Conservation (phyloP, 2,329 filamentous ascomycete genomes). For the Hirsutella rhossiliensis region DNA sequence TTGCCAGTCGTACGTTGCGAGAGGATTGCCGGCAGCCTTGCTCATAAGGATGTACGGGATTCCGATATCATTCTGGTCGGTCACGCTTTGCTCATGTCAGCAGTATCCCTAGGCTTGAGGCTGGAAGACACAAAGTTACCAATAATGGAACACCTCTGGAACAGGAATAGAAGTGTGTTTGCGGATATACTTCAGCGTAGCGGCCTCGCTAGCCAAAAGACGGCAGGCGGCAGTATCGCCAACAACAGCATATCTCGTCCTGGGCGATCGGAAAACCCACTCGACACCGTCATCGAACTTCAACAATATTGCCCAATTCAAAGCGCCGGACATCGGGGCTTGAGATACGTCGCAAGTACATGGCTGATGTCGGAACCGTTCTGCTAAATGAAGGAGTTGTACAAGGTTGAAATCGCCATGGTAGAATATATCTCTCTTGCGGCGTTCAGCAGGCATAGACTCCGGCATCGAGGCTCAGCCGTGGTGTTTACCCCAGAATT, state of each 20-base stretch:
- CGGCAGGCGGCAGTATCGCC: neutral
- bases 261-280: slow-evolving; percentile 18
- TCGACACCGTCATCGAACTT: slow-evolving; percentile 16
- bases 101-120: no score
- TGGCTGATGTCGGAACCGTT: neutral
- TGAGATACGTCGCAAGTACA: slow-evolving; percentile 8
- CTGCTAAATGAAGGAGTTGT: no score
- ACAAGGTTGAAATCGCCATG: no score
- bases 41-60: slow-evolving; percentile 21
- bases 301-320: slow-evolving; percentile 18
- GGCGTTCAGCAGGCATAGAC: no score
- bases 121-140: no score
- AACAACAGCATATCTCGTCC: slow-evolving; percentile 6
- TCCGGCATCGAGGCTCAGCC: no score
- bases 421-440: no score
- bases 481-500: no score
- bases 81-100: no score
- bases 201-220: no score
- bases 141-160: slow-evolving; percentile 12
- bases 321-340: slow-evolving; percentile 13
- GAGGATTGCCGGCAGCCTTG: slow-evolving; percentile 15
- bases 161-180: no score
- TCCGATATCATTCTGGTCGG: slow-evolving; percentile 14
- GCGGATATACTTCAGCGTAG: no score
- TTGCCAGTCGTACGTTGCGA: slow-evolving; percentile 11